Evolutionary conservation across 2,329 filamentous ascomycete genomes (phyloP).

Genomic region (Fusarium neocosmosporiellum): DNA sequence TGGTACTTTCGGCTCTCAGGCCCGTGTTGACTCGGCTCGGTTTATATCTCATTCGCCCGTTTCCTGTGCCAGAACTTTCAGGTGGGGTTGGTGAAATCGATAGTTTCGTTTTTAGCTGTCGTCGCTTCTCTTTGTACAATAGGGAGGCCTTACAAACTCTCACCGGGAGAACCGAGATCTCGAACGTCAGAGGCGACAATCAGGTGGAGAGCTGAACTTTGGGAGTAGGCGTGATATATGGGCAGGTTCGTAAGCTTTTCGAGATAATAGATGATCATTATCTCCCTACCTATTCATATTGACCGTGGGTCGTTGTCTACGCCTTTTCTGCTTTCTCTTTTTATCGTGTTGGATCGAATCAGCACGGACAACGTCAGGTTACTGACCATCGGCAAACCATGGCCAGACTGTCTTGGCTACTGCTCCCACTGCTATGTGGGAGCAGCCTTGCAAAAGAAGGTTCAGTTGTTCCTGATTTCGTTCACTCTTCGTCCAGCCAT

Average conservation of each 20-base stretch:
- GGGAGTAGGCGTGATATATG: background rate
- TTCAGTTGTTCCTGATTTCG: slow-evolving; percentile 28
- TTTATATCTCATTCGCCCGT: background rate
- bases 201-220: background rate
- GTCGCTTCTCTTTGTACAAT: background rate
- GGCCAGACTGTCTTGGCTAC: slow-evolving; percentile 29
- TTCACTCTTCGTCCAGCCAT: slow-evolving; percentile 31
- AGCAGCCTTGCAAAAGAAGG: slow-evolving; percentile 34
- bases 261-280: background rate
- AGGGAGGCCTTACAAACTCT: background rate
- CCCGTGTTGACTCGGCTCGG: background rate
- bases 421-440: slow-evolving; percentile 24
- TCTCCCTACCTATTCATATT: background rate
- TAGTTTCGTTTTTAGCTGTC: background rate
- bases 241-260: background rate
- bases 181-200: background rate
- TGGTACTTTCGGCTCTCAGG: background rate
- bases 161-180: background rate
- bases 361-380: slow-evolving; percentile 12
- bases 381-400: slow-evolving; percentile 11
- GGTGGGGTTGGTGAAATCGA: background rate
- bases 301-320: background rate
- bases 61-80: background rate
- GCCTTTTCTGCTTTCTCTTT: background rate
- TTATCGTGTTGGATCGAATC: slow-evolving; percentile 20